phyloP scores from a whole-genome alignment of 176 grass and related monocot species.

The Dactylis glomerata region DNA sequence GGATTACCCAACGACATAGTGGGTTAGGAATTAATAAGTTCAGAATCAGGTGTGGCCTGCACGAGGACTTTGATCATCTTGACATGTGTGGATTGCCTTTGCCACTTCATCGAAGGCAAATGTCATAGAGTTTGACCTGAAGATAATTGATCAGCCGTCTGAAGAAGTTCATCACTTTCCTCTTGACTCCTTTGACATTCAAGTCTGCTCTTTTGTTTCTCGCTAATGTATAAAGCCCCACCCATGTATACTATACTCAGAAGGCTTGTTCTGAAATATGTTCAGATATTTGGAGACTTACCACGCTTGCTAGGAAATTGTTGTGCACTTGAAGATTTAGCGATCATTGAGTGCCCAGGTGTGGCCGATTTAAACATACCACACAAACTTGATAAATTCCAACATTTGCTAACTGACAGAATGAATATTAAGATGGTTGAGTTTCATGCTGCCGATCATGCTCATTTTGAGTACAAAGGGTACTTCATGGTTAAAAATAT shows the following conservation, averaged over 20 bases:
- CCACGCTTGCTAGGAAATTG: neutral
- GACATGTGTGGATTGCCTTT: conserved; percentile 3
- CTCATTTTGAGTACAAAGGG: conserved; percentile 3
- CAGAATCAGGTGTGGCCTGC: neutral
- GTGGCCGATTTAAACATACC: neutral
- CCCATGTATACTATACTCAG: neutral
- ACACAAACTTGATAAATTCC: conserved; percentile 1
- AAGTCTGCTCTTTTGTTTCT: conserved; percentile 1
- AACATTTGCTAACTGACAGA: neutral
- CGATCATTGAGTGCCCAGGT: neutral
- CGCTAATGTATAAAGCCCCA: neutral
- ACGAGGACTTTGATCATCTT: neutral
- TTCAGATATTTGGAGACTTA: conserved; percentile 8
- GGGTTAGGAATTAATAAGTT: neutral
- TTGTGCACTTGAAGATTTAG: neutral
- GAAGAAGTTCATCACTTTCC: neutral
- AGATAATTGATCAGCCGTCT: neutral
- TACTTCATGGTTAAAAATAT: conserved; percentile 21
- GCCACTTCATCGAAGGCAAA: neutral
- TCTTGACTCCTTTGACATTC: conserved; percentile 9
- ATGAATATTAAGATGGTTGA: neutral
- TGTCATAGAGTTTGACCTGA: neutral
- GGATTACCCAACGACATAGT: neutral
- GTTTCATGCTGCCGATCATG: neutral
- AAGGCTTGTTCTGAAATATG: conserved; percentile 9